Base-by-base conservation (phyloP, 164 flowering plant genomes). In the Macadamia tetraphylla region DNA sequence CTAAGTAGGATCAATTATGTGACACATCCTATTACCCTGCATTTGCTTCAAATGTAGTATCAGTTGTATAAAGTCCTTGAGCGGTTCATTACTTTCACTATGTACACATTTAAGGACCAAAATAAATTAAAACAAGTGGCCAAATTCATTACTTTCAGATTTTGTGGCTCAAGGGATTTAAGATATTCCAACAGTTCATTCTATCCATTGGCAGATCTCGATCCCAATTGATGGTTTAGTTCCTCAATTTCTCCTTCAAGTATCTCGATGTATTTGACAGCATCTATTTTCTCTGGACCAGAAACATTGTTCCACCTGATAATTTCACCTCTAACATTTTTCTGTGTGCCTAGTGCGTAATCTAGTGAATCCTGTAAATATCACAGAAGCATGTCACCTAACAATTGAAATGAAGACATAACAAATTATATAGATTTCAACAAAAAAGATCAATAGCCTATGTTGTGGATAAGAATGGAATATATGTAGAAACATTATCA, bases 191-290 rank as follows among this genome's bases (percentile, higher is more conserved):
- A 76, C 62, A 94, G 74, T 70, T 87, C 97, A 82, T 94, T 94
- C 67, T 78, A 86, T 55, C 93, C 95, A 79, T 79, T 84, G 29
- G 80, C 71, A 70, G 94, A 83, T 76, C 77, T 88, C 73, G 89
- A 83, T 69, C 78, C 93, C 30, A 94, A 82, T 78, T 92, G 99
- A 59, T 72, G 82, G 73, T 87, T 92, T 57, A 94, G 72, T 76
- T 92, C 97, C 81, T 94, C 99, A 63, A 94, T 82, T 84, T 94
- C 97, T 68, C 91, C 94, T 80, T 94, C 99, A 65, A 92, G 94
- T 65, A 90, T 77, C 79, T 94, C 99, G 23, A 94, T 94, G 70
- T 94, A 94, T 72, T 85, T 91, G 66, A 79, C 85, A 14, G 94
- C 99, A 75, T 94, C 99, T 43, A 94, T 89, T 77, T 73, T 85